Percentiles rank a stretch among this genome's conserved stretches.
Conservation (phyloP, 345 rosid genomes). For the Lepidium didymum region DNA sequence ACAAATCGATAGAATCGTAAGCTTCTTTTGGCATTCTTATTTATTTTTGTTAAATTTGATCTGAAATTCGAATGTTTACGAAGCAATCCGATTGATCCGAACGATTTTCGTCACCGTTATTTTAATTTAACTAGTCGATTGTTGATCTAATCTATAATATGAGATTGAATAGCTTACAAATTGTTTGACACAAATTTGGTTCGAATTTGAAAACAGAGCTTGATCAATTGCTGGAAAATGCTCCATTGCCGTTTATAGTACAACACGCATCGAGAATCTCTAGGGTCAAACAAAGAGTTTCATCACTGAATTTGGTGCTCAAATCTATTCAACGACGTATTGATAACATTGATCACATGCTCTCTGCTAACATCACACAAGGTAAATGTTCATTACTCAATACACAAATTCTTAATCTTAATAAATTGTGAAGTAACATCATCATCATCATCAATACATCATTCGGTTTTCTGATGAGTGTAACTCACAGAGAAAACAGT, state of each 20-base stretch:
- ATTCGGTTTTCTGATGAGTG: neutral
- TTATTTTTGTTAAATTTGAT: neutral
- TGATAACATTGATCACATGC: slow-evolving; percentile 67
- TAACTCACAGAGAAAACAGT: slow-evolving; percentile 32
- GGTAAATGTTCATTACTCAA: slow-evolving; percentile 28
- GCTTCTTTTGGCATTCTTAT: neutral
- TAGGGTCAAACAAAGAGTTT: slow-evolving; percentile 60
- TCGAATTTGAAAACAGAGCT: slow-evolving; percentile 46
- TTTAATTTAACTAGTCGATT: neutral
- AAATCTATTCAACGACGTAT: slow-evolving; percentile 63
- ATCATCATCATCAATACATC: neutral
- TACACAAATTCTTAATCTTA: neutral
- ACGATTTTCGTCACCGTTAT: neutral
- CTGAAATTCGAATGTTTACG: neutral
- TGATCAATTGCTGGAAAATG: slow-evolving; percentile 80
- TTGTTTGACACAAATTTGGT: neutral
- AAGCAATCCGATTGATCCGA: neutral
- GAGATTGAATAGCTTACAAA: neutral
- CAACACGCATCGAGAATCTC: slow-evolving; percentile 80
- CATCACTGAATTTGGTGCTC: slow-evolving; percentile 50
- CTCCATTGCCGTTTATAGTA: slow-evolving; percentile 68
- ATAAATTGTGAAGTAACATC: neutral
- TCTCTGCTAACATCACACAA: slow-evolving; percentile 38
- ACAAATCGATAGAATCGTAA: neutral
- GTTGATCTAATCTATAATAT: no score